Conservation (phyloP, 140 eudicot species). For the Senecio squalidus region DNA sequence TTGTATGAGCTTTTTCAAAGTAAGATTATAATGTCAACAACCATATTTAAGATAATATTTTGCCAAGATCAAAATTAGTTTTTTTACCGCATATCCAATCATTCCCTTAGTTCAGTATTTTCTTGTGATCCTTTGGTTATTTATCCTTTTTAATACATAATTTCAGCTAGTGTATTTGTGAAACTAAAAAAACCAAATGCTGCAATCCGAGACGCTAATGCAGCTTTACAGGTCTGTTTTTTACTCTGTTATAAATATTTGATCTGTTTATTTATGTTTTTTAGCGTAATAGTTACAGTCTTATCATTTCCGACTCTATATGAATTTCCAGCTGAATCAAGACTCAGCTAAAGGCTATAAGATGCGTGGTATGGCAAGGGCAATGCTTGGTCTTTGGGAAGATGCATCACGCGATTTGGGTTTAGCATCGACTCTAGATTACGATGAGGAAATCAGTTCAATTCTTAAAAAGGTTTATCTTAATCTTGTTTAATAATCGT, state of each 20-base stretch:
- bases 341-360: constrained; percentile 74
- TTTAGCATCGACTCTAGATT: constrained; percentile 50
- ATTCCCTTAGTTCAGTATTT: neutral
- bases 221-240: constrained; percentile 62
- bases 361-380: constrained; percentile 65
- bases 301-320: neutral
- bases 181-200: constrained; percentile 74
- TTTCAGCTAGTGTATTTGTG: constrained; percentile 58
- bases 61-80: neutral
- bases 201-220: constrained; percentile 79
- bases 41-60: no score
- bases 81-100: neutral
- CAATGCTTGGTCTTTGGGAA: constrained; percentile 78
- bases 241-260: no score
- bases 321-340: constrained; percentile 40
- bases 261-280: neutral
- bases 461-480: constrained; percentile 46
- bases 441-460: constrained; percentile 55
- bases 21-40: neutral
- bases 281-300: neutral
- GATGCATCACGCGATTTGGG: constrained; percentile 62
- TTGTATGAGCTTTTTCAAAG: neutral
- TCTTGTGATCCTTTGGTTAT: neutral
- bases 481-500: no score
- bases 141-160: neutral